phyloP scores from a whole-genome alignment of 305 asterid genomes.

The Solanum hybrid region DNA sequence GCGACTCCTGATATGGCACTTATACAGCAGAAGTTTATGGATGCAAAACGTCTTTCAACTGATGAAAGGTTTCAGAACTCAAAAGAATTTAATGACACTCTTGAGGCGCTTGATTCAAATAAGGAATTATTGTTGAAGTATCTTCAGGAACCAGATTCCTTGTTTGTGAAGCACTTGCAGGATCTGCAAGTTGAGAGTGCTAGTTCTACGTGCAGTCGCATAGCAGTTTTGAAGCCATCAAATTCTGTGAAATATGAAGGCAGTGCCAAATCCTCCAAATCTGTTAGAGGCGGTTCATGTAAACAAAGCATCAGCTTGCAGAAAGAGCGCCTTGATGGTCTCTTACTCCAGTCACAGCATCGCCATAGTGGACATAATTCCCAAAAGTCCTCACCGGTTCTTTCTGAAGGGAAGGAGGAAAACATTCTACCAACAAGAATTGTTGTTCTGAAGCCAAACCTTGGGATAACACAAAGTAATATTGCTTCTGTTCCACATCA shows the following conservation, averaged over 20 bases:
- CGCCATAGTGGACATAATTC: constrained; percentile 27
- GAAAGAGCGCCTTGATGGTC: constrained; percentile 65
- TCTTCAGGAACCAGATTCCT: constrained; percentile 44
- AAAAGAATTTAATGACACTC: constrained; percentile 38
- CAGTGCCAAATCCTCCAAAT: constrained; percentile 37
- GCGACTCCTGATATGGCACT: constrained; percentile 44
- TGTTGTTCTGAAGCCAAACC: constrained; percentile 78
- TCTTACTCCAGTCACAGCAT: constrained; percentile 45
- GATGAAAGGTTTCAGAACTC: constrained; percentile 42
- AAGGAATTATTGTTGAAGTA: constrained; percentile 39
- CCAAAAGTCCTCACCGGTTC: constrained; percentile 32
- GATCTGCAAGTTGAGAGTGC: constrained; percentile 36
- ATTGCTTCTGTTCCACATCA: constrained; percentile 25
- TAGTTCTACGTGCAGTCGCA: constrained; percentile 33
- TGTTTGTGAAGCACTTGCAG: constrained; percentile 37
- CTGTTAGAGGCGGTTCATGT: constrained; percentile 26
- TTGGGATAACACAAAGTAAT: constrained; percentile 30
- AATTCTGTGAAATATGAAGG: constrained; percentile 38
- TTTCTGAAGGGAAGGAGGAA: constrained; percentile 27
- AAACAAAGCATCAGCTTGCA: constrained; percentile 24
- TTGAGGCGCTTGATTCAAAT: constrained; percentile 46
- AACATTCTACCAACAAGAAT: constrained; percentile 65
- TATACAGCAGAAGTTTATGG: constrained; percentile 44
- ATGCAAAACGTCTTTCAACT: constrained; percentile 39
- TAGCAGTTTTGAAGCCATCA: constrained; percentile 46